Evolutionary conservation across 345 rosid species (phyloP), one percentile per base, ranked within the genome.

Genomic region (Corchorus capsularis): DNA sequence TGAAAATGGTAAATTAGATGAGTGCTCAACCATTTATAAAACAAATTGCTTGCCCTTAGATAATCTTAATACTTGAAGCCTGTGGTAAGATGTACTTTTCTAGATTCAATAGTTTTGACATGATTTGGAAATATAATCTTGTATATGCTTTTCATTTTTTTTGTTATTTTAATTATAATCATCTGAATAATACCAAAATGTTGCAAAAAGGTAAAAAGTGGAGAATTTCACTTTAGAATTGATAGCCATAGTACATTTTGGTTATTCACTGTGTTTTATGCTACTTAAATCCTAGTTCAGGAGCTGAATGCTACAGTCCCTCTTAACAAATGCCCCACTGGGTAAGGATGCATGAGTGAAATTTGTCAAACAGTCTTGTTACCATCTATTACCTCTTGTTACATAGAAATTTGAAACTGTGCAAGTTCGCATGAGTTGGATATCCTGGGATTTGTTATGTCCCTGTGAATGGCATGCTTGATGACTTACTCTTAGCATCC

Each of bases 1-100:
- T 11, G 97, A 94, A 85, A 94, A 94, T 79, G 98, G 97, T 93
- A 88, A 27, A 10, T 19, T 50, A 20, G 11, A 62, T 57, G 27
- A 37, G 77, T 73, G 53, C 53, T 56, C 76, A 32, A 2, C 47
- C 15, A 49, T 35, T 32, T 74, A 39, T 39, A 39, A 39, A 39
- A 6, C 43, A 34, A 70, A 70, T 52, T 70, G 47, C 32, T 70
- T 32, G 27, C 35, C 34, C 53, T 47, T 47, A 13, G 57, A 68
- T 8, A n/a, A 34, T 35, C 8, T 53, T 34, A 52, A 17, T 70
- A 6, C 32, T 53, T 52, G 17, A 69, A 32, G 60, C 47, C 61
- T 47, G 13, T 17, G 73, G 8, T 35, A 52, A 69, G 9, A 8
- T 34, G 60, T 50, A 9, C 7, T 52, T 69, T 50, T 54, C 43